A percentile compares a stretch with the other conserved stretches of the same genome.
Evolutionary conservation across 345 rosid genomes (phyloP).

Genomic region (Xanthoceras sorbifolium): DNA sequence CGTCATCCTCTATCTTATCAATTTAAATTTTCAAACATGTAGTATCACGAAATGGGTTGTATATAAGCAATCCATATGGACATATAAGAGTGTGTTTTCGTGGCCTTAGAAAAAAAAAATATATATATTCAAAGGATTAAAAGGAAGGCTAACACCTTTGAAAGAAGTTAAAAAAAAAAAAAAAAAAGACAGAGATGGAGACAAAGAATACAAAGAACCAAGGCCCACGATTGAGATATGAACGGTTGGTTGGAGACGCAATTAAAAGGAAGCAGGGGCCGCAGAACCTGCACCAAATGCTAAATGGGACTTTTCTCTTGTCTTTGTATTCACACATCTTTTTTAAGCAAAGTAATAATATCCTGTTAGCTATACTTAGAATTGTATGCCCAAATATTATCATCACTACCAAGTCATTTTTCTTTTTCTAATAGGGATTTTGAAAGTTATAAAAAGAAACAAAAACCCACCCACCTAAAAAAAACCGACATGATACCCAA

Average conservation of each 20-base stretch:
- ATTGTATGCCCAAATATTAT: background rate
- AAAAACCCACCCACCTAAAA: constrained; percentile 25
- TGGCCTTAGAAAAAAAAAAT: background rate
- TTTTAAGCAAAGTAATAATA: constrained; percentile 25
- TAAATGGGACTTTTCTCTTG: constrained; percentile 6
- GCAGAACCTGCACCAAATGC: constrained; percentile 22
- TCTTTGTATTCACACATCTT: constrained; percentile 37
- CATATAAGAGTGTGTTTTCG: constrained; percentile 4
- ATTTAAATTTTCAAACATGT: background rate
- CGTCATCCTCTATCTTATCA: constrained; percentile 29
- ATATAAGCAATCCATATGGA: constrained; percentile 11
- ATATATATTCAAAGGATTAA: constrained; percentile 13
- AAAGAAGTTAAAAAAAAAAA: constrained; percentile 3
- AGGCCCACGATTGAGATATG: constrained; percentile 38
- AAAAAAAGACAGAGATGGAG: background rate
- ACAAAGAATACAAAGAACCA: background rate
- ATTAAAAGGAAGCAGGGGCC: constrained; percentile 6
- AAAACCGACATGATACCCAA: constrained; percentile 20
- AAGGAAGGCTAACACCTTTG: constrained; percentile 23
- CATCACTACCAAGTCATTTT: background rate
- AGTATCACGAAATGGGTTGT: constrained; percentile 20
- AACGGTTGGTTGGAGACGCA: constrained; percentile 21
- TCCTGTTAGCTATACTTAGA: background rate
- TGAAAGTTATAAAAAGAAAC: too few species aligned
- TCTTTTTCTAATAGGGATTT: too few species aligned